A percentile compares a stretch with the other conserved stretches of the same genome.
Evolutionary conservation across 495 filamentous ascomycete genomes (phyloP).

Genomic region (Penicillium soppii): DNA sequence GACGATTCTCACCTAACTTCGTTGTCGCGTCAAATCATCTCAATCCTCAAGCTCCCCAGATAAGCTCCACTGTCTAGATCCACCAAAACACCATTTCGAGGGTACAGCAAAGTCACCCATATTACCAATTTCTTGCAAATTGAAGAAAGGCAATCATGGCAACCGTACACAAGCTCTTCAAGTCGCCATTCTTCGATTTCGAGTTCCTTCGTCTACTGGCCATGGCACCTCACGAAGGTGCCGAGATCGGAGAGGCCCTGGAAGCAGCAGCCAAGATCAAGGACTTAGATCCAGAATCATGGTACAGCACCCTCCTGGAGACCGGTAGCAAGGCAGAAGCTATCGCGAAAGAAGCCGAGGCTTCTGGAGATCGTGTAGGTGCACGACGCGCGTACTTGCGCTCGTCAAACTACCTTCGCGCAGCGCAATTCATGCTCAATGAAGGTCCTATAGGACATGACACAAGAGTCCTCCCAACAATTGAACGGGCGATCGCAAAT

Average conservation of each 20-base stretch:
- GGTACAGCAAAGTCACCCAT: too few relatives aligned
- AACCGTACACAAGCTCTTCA: too few relatives aligned
- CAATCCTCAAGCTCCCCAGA: too few relatives aligned
- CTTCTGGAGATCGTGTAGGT: too few relatives aligned
- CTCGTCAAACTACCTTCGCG: conserved; percentile 42
- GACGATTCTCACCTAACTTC: too few relatives aligned
- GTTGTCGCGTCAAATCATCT: too few relatives aligned
- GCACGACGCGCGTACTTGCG: too few relatives aligned
- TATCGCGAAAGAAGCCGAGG: conserved; percentile 25
- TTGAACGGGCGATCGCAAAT: conserved; percentile 12
- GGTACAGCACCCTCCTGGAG: conserved; percentile 34
- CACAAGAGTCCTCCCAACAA: conserved; percentile 11
- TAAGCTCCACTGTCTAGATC: too few relatives aligned
- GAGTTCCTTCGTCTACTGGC: conserved; percentile 44
- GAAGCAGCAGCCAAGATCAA: conserved; percentile 38
- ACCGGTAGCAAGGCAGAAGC: conserved; percentile 28
- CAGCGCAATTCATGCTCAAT: conserved; percentile 35
- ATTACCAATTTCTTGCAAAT: too few relatives aligned
- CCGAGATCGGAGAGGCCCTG: conserved; percentile 44
- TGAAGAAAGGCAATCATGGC: too few relatives aligned
- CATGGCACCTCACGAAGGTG: conserved; percentile 32
- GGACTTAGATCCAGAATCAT: conserved; percentile 36
- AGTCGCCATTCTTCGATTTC: conserved; percentile 45
- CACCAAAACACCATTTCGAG: too few relatives aligned
- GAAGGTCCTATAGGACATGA: conserved; percentile 12